Conservation (phyloP, 192 early-diverging fungal genomes). For the Coemansia aciculifera region DNA sequence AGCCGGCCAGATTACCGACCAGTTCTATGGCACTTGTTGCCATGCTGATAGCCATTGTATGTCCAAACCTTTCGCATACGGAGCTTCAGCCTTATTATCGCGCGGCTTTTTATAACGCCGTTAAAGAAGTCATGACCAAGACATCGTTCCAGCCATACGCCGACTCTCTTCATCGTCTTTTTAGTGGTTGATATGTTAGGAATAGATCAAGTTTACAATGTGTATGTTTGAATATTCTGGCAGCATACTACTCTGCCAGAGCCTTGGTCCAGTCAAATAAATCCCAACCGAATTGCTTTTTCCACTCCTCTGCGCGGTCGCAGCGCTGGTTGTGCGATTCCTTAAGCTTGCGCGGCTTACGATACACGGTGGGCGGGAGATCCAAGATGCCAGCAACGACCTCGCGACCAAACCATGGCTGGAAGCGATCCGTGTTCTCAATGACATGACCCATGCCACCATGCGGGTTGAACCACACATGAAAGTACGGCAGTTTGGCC, state of each 20-base stretch:
- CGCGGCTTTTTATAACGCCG: not conserved
- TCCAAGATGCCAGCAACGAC: conserved; percentile 82
- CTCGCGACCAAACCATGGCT: conserved; percentile 87
- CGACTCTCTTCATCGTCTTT: not conserved
- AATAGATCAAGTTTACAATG: not conserved
- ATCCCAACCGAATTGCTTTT: conserved; percentile 63
- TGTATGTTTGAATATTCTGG: not conserved
- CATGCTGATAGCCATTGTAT: not conserved
- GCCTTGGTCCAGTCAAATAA: conserved; percentile 83
- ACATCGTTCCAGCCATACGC: not conserved
- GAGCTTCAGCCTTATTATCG: not conserved
- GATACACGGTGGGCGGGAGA: conserved; percentile 71
- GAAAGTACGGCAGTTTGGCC: conserved; percentile 90
- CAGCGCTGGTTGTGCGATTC: conserved; percentile 52
- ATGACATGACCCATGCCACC: conserved; percentile 94
- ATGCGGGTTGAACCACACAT: conserved; percentile 92
- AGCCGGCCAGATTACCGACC: not conserved
- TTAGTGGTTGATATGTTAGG: not conserved
- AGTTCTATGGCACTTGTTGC: not conserved
- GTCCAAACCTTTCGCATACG: not conserved
- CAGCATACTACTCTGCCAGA: conserved; percentile 9
- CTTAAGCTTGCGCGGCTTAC: conserved; percentile 63
- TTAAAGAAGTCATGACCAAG: not conserved
- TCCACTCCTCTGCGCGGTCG: conserved; percentile 59
- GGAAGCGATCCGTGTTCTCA: conserved; percentile 80